Conservation (phyloP, 2,329 filamentous ascomycete genomes). For the Monilinia fructicola region DNA sequence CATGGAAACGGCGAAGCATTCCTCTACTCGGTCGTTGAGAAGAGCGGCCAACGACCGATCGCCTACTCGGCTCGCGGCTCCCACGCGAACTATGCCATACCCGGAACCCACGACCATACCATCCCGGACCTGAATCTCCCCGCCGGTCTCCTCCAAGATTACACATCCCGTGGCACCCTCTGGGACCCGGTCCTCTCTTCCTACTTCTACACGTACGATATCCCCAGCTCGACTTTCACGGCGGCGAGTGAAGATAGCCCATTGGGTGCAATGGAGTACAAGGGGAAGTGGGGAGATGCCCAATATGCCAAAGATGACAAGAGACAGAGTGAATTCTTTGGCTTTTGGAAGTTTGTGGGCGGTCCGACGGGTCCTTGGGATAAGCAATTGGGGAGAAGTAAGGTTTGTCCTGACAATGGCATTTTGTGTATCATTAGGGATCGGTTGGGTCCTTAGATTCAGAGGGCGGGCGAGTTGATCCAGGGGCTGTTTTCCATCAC, state of each 20-base stretch:
- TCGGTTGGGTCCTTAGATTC: conserved; percentile 30
- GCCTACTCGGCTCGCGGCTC: conserved; percentile 59
- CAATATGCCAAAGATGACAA: conserved; percentile 53
- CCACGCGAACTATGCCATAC: conserved; percentile 63
- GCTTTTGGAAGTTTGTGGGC: conserved; percentile 50
- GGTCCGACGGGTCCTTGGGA: conserved; percentile 62
- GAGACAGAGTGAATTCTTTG: conserved; percentile 44
- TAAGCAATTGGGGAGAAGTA: conserved; percentile 55
- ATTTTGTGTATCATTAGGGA: conserved; percentile 38
- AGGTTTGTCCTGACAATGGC: conserved; percentile 54
- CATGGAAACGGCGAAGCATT: conserved; percentile 64
- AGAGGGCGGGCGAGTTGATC: neutral
- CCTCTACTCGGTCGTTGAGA: conserved; percentile 55
- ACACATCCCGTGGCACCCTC: conserved; percentile 52
- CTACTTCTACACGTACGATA: conserved; percentile 56
- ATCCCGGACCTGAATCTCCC: conserved; percentile 61
- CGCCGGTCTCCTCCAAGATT: conserved; percentile 52
- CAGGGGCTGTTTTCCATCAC: neutral
- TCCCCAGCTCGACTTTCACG: conserved; percentile 34
- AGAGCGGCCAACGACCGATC: conserved; percentile 54
- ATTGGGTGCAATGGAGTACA: conserved; percentile 55
- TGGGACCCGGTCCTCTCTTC: conserved; percentile 61
- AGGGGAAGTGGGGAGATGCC: conserved; percentile 62
- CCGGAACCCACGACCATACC: conserved; percentile 60
- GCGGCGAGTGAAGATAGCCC: conserved; percentile 44